Evolutionary conservation across 495 filamentous ascomycete genomes (phyloP), one percentile per base, ranked within the genome.

Genomic region (Annulohypoxylon bovei): DNA sequence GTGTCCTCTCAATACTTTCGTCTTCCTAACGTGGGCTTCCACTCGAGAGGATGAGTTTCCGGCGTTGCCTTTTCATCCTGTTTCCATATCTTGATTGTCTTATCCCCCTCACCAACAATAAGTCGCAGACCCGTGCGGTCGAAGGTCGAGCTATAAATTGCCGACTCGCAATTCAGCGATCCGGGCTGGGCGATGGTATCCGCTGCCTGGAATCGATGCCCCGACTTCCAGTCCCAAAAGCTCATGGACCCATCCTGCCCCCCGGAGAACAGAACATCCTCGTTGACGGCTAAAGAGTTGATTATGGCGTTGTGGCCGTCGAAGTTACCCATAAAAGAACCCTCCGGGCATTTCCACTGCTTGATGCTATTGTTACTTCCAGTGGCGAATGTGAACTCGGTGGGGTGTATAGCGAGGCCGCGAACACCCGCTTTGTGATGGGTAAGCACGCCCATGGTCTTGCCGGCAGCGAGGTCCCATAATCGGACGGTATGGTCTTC

Each of bases 181-280:
- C 96, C 95, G 0, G 96, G 96, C 80, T 99, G 96, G 1, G 95
- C 95, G 8, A 90, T 93, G 5, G 92, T 96, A 53, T 98, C 93
- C 9, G 94, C 81, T 9, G 86, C 84, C 80, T 99, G 96, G 81
- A 93, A 98, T 20, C 91, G 85, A 74, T 98, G 87, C 0, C 96
- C 96, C 2, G 94, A 93, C 83, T 98, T 98, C 96, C 96, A 99
- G 79, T 99, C 96, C 92, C 93, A 99, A 85, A 99, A 98, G 71
- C 88, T 91, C 86, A 98, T 95, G 58, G 92, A 94, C 42, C 96
- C 96, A 74, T 98, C 96, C 70, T 99, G 96, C 50, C 91, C 95
- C 9, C 96, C 96, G 9, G 94, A 96, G 80, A 98, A 98, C 27
- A 98, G 80, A 8, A 98, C 92, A 75, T 97, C 93, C 66, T 97